These are phyloP conservation scores for Colletotrichum tanaceti DNA, from an alignment of 2,329 filamentous ascomycete genomes.

Conservation along the genomic window DNA sequence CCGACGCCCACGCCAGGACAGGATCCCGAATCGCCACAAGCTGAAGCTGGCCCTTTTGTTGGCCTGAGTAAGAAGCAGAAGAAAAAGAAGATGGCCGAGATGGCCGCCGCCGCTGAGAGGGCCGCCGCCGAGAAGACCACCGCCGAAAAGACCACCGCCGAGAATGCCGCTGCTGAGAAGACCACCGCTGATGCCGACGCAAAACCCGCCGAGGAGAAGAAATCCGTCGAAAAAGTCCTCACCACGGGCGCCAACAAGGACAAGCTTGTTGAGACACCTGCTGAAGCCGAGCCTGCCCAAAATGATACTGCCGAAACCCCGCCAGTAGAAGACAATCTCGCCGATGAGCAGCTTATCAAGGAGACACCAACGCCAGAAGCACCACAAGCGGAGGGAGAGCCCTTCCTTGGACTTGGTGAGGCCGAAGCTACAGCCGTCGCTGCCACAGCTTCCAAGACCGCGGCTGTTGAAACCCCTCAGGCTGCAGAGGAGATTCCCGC, in stretches of 20 bases:
- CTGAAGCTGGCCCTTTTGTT: neutral
- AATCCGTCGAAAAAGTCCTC: neutral
- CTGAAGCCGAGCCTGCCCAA: neutral
- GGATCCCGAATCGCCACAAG: neutral
- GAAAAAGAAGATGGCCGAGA: slow-evolving; percentile 28
- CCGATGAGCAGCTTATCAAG: neutral
- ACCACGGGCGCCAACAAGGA: neutral
- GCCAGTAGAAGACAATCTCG: neutral
- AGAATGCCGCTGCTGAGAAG: neutral
- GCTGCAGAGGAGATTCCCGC: neutral
- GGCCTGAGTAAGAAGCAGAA: slow-evolving; percentile 27
- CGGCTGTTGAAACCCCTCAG: neutral
- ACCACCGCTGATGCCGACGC: slow-evolving; percentile 1
- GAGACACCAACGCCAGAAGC: slow-evolving; percentile 26
- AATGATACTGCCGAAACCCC: neutral
- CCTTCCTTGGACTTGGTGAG: slow-evolving; percentile 9
- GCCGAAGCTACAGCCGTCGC: neutral
- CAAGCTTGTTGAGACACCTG: neutral
- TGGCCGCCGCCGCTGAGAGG: slow-evolving; percentile 6
- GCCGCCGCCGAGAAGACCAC: neutral
- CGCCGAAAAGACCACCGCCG: slow-evolving; percentile 12
- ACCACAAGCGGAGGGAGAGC: slow-evolving; percentile 41
- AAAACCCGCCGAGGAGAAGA: slow-evolving; percentile 1
- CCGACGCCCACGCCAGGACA: neutral
- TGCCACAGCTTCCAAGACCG: neutral